Conservation (phyloP, 768 basidiomycete species). For the Leccinum imitatum region DNA sequence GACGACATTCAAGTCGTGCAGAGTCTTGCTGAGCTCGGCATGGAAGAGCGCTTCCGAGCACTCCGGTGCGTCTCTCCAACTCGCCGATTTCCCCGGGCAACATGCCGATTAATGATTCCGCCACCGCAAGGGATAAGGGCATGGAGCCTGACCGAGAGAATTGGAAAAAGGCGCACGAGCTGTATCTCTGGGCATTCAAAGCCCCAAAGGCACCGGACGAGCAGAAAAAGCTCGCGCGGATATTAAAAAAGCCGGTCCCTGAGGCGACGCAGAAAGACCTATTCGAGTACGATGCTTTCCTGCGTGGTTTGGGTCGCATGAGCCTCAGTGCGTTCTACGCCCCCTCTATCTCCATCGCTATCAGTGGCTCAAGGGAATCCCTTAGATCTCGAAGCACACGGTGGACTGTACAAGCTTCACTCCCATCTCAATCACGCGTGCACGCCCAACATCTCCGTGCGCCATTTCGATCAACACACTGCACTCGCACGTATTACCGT, state of each 20-base stretch:
- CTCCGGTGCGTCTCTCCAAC: conserved; percentile 15
- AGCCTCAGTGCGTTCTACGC: conserved; percentile 48
- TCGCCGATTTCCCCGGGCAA: not conserved
- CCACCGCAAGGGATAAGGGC: conserved; percentile 30
- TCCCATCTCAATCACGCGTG: conserved; percentile 89
- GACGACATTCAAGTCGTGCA: conserved; percentile 56
- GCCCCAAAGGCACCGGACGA: conserved; percentile 49
- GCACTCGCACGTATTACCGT: conserved; percentile 75
- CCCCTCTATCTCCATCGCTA: not conserved
- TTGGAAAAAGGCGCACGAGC: conserved; percentile 66
- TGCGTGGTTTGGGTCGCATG: conserved; percentile 73
- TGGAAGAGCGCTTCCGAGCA: conserved; percentile 62
- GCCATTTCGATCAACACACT: conserved; percentile 68
- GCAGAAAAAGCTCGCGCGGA: conserved; percentile 46
- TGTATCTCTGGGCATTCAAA: conserved; percentile 63
- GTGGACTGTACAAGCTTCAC: conserved; percentile 82
- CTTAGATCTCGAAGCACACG: conserved; percentile 79
- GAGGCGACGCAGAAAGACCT: conserved; percentile 53
- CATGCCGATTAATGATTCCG: not conserved
- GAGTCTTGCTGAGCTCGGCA: conserved; percentile 69
- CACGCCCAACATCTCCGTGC: conserved; percentile 73
- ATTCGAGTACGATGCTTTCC: conserved; percentile 76
- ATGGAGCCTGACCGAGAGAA: conserved; percentile 58
- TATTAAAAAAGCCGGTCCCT: conserved; percentile 51
- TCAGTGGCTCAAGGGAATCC: conserved; percentile 2